Conservation (phyloP, 345 rosid species). For the Luvunga scandens region DNA sequence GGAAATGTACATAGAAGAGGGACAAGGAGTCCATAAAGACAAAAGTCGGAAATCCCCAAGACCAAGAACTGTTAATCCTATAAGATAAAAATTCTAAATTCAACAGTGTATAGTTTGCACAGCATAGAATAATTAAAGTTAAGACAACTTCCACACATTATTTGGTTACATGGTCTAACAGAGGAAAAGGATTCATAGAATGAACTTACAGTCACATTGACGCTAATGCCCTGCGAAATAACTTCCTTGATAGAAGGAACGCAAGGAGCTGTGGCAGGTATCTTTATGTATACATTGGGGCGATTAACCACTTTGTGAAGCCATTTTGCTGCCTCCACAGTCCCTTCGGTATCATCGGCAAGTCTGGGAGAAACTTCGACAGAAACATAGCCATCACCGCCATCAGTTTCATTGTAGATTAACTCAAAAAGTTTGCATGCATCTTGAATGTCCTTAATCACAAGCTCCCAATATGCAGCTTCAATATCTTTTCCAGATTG, state of each 20-base stretch:
- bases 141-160: neutral
- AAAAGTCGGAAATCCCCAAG: too few species aligned
- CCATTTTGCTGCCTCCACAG: slow-evolving; percentile 87
- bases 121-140: slow-evolving; percentile 1
- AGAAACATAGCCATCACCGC: slow-evolving; percentile 92
- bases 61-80: too few species aligned
- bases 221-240: slow-evolving; percentile 83
- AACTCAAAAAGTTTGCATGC: slow-evolving; percentile 96
- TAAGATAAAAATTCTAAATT: neutral
- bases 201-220: slow-evolving; percentile 85
- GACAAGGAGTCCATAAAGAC: too few species aligned
- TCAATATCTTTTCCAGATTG: slow-evolving; percentile 90
- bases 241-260: slow-evolving; percentile 91
- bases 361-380: slow-evolving; percentile 98
- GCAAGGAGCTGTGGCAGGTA: slow-evolving; percentile 93
- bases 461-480: slow-evolving; percentile 94
- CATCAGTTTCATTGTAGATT: slow-evolving; percentile 87
- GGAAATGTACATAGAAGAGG: too few species aligned
- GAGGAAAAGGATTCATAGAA: neutral
- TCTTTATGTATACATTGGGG: slow-evolving; percentile 90
- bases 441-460: slow-evolving; percentile 95
- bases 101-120: neutral
- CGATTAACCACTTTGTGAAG: slow-evolving; percentile 84
- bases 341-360: slow-evolving; percentile 85
- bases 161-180: neutral